Base-by-base conservation (phyloP, 2,329 filamentous ascomycete species). In the Diaporthe caulivora region DNA sequence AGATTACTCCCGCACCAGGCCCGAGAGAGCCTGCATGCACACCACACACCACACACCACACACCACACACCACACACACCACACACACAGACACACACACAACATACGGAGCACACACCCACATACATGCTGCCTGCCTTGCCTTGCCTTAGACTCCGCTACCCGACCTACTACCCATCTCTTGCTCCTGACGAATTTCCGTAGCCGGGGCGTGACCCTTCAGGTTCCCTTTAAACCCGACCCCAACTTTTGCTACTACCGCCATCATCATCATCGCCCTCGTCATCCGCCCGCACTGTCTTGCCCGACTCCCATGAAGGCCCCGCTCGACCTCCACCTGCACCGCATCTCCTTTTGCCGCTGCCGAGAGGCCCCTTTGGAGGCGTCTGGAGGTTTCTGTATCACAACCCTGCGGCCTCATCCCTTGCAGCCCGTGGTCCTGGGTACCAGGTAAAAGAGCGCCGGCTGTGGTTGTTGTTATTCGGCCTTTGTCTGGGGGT, bases 401-500 rank as follows among this genome's bases (percentile, higher is more conserved):
- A 37, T 31, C 47, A 71, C 37, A 42, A 53, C 49, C 44, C 69
- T 62, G 57, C 55, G 51, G n/a, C 62, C 29, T 67, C 62, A 67
- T 67, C 62, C 62, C 47, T 54, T 53, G 34, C 47, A 29, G 69
- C 54, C 26, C 8, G 47, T 71, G 47, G 58, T 62, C 26, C 55
- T 62, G 71, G 62, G 51, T 47, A 40, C 44, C 24, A 62, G 42
- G 49, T 54, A 29, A 9, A 9, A 62, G 21, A 64, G 53, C 71
- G 54, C 71, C 71, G 64, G 49, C 44, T 44, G 70, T 68, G 34
- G 37, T 71, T 55, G 53, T 69, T 64, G 53, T 68, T 69, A 75
- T 60, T 75, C 71, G 71, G 71, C 71, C 70, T 72, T 60, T 72
- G 55, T 64, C 58, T 53, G 58, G 72, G 73, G 74, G 71, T 71